Conservation (phyloP, 768 basidiomycete species). For the Kwoniella shandongensis region DNA sequence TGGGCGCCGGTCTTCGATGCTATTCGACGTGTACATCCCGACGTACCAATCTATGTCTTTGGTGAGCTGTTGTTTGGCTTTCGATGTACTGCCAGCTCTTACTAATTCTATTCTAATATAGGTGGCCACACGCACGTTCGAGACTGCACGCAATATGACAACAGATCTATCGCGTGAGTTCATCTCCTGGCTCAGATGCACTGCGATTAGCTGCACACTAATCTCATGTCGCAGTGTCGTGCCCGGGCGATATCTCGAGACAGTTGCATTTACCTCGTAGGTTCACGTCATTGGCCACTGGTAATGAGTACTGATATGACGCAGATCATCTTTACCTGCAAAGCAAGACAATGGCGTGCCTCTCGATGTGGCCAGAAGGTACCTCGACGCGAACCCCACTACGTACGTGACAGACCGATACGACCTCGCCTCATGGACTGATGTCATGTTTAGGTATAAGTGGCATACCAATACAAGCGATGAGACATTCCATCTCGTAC, state of each 20-base stretch:
- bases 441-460: conserved; percentile 50
- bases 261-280: conserved; percentile 63
- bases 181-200: background rate
- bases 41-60: conserved; percentile 78
- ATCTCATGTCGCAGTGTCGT: conserved; percentile 32
- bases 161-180: conserved; percentile 75
- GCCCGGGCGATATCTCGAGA: conserved; percentile 81
- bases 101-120: too few relatives aligned
- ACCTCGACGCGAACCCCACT: conserved; percentile 36
- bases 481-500: conserved; percentile 48
- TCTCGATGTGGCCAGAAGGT: conserved; percentile 59
- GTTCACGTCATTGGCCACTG: too few relatives aligned
- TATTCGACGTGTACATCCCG: conserved; percentile 68
- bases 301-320: background rate
- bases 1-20: conserved; percentile 74
- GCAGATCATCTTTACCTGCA: conserved; percentile 17
- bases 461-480: conserved; percentile 62
- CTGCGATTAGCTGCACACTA: background rate
- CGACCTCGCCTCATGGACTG: background rate
- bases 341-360: conserved; percentile 10
- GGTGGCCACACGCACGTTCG: conserved; percentile 73
- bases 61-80: conserved; percentile 59
- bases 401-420: conserved; percentile 6
- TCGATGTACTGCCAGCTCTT: background rate
- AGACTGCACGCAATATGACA: conserved; percentile 73